Base-by-base conservation (phyloP, 1,139 yeast species). In the Blastobotrys ciferrii region DNA sequence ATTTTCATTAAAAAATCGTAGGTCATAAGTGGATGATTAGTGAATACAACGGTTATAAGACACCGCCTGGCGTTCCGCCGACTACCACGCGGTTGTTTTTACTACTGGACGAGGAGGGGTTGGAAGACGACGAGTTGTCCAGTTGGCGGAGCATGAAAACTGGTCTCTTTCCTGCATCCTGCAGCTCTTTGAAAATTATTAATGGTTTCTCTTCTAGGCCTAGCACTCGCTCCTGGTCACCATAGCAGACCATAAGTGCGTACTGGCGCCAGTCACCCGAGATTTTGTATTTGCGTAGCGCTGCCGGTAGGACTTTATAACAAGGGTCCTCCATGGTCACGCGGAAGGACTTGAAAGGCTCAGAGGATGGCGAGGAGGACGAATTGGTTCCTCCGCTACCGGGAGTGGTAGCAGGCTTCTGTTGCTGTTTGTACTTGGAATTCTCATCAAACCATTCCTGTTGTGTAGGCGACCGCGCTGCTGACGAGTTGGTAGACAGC, bases 241-340 rank as follows among this genome's bases (percentile, higher is more conserved):
- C 96, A 64, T 88, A 89, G 62, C 95, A 87, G 13, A 92, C 87
- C 23, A 91, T 91, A 49, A 92, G 72, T 1, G 92, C 96, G 62
- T 89, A 91, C 58, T 87, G 86, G 48, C 86, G 77, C 94, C 96
- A 87, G 63, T 89, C 96, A 47, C 80, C 84, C 35, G 83, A 79
- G 49, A 92, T 77, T 55, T 82, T 84, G 68, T 91, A 95, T 55
- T 95, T 77, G 57, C 83, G 81, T 85, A 89, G 84, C 3, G 96
- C 97, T 37, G 86, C 89, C 59, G 88, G 96, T 45, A 92, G 70
- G 23, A 92, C 85, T 66, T 87, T 87, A 60, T 86, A 82, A 65
- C 97, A 89, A 1, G 97, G 89, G 62, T 91, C 98, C 52, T 91
- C 96, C 19, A 89, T 83, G 2, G 94, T 84, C 0, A 96, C 96